Evolutionary conservation across 305 asterid species (phyloP), one percentile per base, ranked within the genome.

Genomic region (Andrographis paniculata): DNA sequence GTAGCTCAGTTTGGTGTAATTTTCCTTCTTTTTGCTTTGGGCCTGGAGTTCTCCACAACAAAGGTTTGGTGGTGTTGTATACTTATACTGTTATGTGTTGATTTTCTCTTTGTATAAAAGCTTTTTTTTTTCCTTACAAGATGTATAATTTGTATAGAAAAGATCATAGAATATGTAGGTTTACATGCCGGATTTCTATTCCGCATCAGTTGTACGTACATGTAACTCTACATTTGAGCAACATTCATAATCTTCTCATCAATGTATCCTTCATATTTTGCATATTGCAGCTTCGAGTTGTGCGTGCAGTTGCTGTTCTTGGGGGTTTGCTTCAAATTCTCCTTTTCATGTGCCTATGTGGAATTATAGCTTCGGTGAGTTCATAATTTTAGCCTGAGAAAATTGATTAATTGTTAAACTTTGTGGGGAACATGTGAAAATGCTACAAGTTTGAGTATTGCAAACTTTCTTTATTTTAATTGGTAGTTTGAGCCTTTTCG

Each of bases 1-100:
- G 96, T 92, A 64, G 99, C 99, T 44, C 99, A 92, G 68, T 92
- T 92, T 76, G 99, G 99, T 72, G 96, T 87, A 13, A 79, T 92
- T 63, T 92, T 92, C 67, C 96, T 92, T 67, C 95, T 92, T 47
- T 92, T 92, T 69, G 99, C 99, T 51, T 70, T 92, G 77, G 99
- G 99, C 37, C 72, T 92, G 71, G 99, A 92, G 72, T 92, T 87
- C 65, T 92, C 99, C 44, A 63, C 73, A 19, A 61, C 96, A 41
- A 92, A 92, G 96, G 99, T 92, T 58, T 19, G 73, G 53, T 57
- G 49, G 31, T 59, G 27, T 31, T 35, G 13, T 28, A 23, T 39
- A 28, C 43, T n/a, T n/a, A n/a, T 44, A 27, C 51, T 55, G 45
- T 55, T 20, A 17, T 40, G 37, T 45, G 62, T 20, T 38, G 38